Base-by-base conservation (phyloP, 2,329 filamentous ascomycete species). In the Fusarium sp. region DNA sequence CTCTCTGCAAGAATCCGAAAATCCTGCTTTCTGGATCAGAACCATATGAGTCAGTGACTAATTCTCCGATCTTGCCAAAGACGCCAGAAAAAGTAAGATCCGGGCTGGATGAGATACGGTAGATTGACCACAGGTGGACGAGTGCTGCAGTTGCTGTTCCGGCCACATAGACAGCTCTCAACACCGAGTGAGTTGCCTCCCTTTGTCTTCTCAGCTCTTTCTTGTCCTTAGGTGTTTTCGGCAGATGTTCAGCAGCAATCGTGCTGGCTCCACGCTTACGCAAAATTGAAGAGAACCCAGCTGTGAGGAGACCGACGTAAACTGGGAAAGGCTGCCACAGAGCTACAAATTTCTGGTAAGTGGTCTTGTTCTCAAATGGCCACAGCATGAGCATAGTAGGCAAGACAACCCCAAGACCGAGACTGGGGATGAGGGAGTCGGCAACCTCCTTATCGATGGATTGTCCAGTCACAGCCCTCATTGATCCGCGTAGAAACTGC, bases 241-340 rank as follows among this genome's bases (percentile, higher is more conserved):
- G 10, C 26, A 11, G 26, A 4, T 11, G 5, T 5, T 10, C 10
- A 28, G 26, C 10, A 28, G 26, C 26, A 3, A 11, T 28, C 10
- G 26, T 28, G 26, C 1, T 14, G 2, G 8, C 4, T 4, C 17
- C 4, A 2, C 5, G 9, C 4, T 6, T 30, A 1, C 28, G 40
- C 0, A 38, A 2, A 1, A 39, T 0, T 1, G 8, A 2, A 5
- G 38, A 56, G 1, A 24, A 1, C 0, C 38, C 32, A 0, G 12
- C 6, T 7, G 43, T 49, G 8, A 40, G n/a, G 1, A 49, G 12
- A 0, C 43, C 9, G 3, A 56, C 32, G 7, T 34, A 45, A 6
- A 40, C 15, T 0, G 59, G 59, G 14, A 49, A 62, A 2, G 57
- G 59, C 1, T 62, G 59, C 59, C 59, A 62, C 1, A 62, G 1